phyloP scores from a whole-genome alignment of 805 yeast species.

The Cyberlindnera maritima region DNA sequence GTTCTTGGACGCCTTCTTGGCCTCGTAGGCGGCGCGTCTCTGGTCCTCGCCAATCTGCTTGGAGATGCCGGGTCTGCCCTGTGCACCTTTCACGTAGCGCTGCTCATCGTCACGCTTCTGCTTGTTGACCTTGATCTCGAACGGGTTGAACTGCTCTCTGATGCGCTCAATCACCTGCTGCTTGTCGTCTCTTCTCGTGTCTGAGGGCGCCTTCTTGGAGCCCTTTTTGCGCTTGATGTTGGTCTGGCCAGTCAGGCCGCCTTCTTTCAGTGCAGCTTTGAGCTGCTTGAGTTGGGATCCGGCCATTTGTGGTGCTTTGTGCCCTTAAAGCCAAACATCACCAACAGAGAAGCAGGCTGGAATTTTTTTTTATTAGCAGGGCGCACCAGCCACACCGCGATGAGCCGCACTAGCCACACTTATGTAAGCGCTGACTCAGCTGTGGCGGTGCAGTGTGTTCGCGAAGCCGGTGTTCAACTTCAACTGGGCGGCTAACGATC shows the following conservation, averaged over 20 bases:
- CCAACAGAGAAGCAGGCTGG: background rate
- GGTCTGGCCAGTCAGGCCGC: constrained; percentile 86
- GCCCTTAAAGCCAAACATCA: background rate
- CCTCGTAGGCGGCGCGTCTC: constrained; percentile 60
- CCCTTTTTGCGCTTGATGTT: constrained; percentile 54
- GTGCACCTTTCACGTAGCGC: constrained; percentile 43
- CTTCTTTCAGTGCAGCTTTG: constrained; percentile 69
- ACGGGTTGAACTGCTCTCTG: constrained; percentile 85
- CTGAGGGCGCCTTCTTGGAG: constrained; percentile 52
- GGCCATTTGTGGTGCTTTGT: constrained; percentile 48
- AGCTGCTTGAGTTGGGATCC: constrained; percentile 86
- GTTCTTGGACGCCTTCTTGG: constrained; percentile 58
- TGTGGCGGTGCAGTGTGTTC: background rate
- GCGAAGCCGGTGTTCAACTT: too few species aligned
- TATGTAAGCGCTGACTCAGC: background rate
- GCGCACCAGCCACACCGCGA: constrained; percentile 3
- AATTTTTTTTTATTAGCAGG: constrained; percentile 3
- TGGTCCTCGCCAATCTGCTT: constrained; percentile 68
- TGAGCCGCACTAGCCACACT: constrained; percentile 1
- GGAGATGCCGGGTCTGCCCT: constrained; percentile 66
- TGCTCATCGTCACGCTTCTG: constrained; percentile 60
- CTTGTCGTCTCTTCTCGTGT: constrained; percentile 68
- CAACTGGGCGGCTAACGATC: too few species aligned
- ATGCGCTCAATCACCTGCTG: constrained; percentile 54
- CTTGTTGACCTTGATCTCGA: constrained; percentile 72